A percentile compares a stretch with the other conserved stretches of the same genome.
Evolutionary conservation across 306 rosid genomes (phyloP).

Genomic region (Arachis hypogaea): DNA sequence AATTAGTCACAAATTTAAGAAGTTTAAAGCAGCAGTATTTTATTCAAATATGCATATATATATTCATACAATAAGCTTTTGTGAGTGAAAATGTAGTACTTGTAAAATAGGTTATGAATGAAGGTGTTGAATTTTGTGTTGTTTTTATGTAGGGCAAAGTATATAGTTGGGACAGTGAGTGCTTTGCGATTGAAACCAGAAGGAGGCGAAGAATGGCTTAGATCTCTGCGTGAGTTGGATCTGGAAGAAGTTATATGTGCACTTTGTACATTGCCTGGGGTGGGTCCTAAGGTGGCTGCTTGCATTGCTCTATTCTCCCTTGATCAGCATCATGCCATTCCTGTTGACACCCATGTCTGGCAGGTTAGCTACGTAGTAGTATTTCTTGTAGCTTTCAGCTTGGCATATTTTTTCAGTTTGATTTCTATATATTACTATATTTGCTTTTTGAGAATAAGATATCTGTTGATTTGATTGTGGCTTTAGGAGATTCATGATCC

Average conservation of each 20-base stretch:
- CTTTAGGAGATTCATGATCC: slow-evolving; percentile 12
- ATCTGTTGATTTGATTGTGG: background rate
- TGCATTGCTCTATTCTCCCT: slow-evolving; percentile 95
- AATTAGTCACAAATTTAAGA: no score
- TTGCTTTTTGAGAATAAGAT: background rate
- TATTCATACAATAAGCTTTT: no score
- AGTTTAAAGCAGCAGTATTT: no score
- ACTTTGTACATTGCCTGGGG: slow-evolving; percentile 80
- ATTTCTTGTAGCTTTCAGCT: background rate
- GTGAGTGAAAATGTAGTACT: no score
- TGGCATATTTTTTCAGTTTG: background rate
- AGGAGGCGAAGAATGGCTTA: slow-evolving; percentile 89
- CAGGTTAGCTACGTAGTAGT: slow-evolving; percentile 53
- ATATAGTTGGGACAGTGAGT: slow-evolving; percentile 69
- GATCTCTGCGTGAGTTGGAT: slow-evolving; percentile 68
- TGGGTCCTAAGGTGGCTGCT: slow-evolving; percentile 98
- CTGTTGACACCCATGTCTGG: slow-evolving; percentile 97
- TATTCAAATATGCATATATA: no score
- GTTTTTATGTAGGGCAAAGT: slow-evolving; percentile 67
- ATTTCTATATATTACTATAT: background rate
- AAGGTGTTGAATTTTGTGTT: background rate
- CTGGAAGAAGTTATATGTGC: slow-evolving; percentile 64
- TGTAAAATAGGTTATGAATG: no score
- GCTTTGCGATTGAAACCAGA: slow-evolving; percentile 65
- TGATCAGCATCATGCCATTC: slow-evolving; percentile 94